These are phyloP conservation scores for Saccharomyces jurei DNA, from an alignment of 805 yeast genomes.

Conservation along the genomic window DNA sequence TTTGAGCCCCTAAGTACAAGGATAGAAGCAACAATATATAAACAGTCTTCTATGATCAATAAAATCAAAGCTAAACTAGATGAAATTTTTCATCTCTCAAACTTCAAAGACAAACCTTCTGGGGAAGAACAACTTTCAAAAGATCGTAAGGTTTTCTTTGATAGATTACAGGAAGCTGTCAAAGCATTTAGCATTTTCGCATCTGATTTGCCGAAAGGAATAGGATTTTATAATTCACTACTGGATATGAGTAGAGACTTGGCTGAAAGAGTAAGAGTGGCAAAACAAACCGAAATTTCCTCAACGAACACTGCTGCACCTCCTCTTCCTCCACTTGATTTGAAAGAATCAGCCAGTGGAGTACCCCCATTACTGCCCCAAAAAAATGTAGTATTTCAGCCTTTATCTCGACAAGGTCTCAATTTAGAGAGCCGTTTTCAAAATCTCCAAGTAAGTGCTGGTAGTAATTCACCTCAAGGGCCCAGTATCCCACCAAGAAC, in stretches of 20 bases:
- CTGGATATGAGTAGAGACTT: constrained; percentile 24
- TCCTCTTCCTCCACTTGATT: constrained; percentile 7
- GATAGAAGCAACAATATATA: constrained; percentile 57
- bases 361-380: constrained; percentile 3
- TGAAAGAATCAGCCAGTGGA: neutral
- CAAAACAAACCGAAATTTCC: constrained; percentile 1
- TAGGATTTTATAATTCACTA: constrained; percentile 49
- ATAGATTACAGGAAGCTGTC: constrained; percentile 41
- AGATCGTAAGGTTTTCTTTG: constrained; percentile 31
- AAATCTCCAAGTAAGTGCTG: neutral
- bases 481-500: constrained; percentile 11
- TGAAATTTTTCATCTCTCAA: constrained; percentile 37
- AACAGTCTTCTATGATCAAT: constrained; percentile 49
- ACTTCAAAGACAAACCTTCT: constrained; percentile 36
- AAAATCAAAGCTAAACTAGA: constrained; percentile 41
- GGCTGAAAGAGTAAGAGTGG: neutral
- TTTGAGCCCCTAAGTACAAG: constrained; percentile 62
- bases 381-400: neutral
- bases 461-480: neutral
- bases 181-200: constrained; percentile 50
- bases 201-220: constrained; percentile 55
- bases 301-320: neutral
- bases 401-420: neutral
- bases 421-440: constrained; percentile 1
- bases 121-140: constrained; percentile 31